Conservation (phyloP, 768 basidiomycete genomes). For the Leucogyrophana mollusca region DNA sequence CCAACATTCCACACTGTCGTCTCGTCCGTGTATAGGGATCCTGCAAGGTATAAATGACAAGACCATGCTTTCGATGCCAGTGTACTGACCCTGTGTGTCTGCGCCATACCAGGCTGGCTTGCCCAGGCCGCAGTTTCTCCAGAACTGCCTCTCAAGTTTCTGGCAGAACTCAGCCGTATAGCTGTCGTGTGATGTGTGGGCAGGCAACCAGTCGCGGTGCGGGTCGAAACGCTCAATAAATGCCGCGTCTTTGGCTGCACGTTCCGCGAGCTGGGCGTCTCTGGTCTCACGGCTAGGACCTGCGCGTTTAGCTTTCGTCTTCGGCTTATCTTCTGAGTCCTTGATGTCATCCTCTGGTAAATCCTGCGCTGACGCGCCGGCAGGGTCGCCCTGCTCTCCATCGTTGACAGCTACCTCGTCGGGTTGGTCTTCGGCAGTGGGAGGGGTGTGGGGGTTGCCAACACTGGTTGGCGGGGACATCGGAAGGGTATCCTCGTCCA, state of each 20-base stretch:
- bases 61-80: not conserved
- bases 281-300: conserved; percentile 37
- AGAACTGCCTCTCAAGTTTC: conserved; percentile 84
- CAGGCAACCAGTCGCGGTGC: conserved; percentile 75
- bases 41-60: conserved; percentile 25
- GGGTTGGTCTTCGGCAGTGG: conserved; percentile 7
- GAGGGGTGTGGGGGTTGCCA: conserved; percentile 17
- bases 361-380: conserved; percentile 1
- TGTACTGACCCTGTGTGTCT: conserved; percentile 77
- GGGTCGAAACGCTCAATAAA: conserved; percentile 79
- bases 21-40: conserved; percentile 70
- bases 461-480: conserved; percentile 30
- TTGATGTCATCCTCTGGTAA: conserved; percentile 16
- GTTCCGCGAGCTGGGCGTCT: conserved; percentile 49
- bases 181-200: conserved; percentile 66
- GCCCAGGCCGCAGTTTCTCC: conserved; percentile 88
- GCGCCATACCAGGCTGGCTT: conserved; percentile 98
- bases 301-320: conserved; percentile 43
- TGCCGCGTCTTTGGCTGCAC: conserved; percentile 39
- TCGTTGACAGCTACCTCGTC: conserved; percentile 7
- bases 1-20: conserved; percentile 95
- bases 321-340: conserved; percentile 33
- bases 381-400: conserved; percentile 14
- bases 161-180: conserved; percentile 89
- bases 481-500: conserved; percentile 12